Conservation (phyloP, 192 early-diverging fungal species). For the Podochytrium sp. region DNA sequence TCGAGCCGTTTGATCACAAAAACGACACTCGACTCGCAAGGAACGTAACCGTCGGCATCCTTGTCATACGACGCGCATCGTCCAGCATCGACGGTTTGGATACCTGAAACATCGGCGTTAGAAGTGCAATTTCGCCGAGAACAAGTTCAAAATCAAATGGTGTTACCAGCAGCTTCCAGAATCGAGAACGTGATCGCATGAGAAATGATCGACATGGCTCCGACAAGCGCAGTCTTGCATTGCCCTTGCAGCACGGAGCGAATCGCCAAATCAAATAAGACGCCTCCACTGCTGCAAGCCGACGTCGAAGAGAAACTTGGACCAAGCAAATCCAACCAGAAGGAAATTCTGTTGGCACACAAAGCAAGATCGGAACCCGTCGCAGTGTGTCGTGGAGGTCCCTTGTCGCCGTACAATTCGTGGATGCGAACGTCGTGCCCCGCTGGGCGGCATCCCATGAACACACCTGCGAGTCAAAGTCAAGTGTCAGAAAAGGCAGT, state of each 20-base stretch:
- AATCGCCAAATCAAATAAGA: background rate
- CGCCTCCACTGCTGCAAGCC: background rate
- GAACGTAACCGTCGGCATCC: constrained; percentile 16
- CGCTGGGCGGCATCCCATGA: background rate
- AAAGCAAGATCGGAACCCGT: background rate
- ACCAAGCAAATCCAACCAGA: background rate
- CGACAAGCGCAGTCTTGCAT: background rate
- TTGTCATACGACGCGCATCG: constrained; percentile 7
- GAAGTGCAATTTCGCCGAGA: background rate
- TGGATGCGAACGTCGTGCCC: background rate
- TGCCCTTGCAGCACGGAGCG: background rate
- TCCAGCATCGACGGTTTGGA: background rate
- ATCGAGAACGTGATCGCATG: background rate
- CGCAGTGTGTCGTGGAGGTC: background rate
- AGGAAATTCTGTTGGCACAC: background rate
- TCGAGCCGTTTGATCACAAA: background rate
- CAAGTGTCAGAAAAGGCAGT: background rate
- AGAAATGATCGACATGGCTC: background rate
- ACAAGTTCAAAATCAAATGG: background rate
- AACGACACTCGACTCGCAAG: background rate
- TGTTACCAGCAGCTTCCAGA: background rate
- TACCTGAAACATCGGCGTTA: background rate
- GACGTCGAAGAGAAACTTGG: background rate
- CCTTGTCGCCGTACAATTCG: background rate
- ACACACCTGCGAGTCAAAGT: background rate